Conservation (phyloP, 2,329 filamentous ascomycete genomes). For the Alternaria brassicae region DNA sequence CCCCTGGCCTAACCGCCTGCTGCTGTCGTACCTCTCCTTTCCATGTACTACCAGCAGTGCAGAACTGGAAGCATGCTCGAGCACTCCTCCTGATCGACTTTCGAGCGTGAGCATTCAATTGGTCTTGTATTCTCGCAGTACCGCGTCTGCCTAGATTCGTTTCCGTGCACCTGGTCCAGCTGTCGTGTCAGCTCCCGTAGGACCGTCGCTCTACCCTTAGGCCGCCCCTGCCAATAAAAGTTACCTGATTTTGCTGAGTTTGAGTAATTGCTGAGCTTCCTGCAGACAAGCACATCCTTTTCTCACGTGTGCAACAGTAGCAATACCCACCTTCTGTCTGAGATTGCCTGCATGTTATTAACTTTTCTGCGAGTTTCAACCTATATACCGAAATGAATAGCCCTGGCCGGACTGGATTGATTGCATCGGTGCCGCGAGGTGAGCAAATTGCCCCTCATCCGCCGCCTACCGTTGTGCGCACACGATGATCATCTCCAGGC, state of each 20-base stretch:
- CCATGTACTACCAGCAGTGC: conserved; percentile 10
- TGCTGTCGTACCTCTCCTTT: conserved; percentile 26
- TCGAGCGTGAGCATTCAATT: neutral
- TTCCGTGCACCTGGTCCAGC: conserved; percentile 19
- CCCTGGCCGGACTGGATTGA: neutral
- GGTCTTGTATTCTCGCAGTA: conserved; percentile 5
- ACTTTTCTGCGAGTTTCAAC: neutral
- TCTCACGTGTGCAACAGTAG: neutral
- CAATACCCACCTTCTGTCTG: neutral
- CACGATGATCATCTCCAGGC: conserved; percentile 22
- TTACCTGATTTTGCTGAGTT: neutral
- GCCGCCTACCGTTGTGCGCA: conserved; percentile 12
- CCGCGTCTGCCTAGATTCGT: conserved; percentile 1
- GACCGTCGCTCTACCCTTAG: conserved; percentile 12
- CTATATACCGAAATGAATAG: neutral
- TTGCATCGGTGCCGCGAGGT: conserved; percentile 4
- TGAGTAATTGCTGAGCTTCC: neutral
- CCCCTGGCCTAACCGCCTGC: conserved; percentile 31
- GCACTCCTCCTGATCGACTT: neutral
- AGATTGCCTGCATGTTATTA: neutral
- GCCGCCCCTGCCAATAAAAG: conserved; percentile 4
- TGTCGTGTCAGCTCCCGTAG: conserved; percentile 19
- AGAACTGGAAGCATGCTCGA: conserved; percentile 3
- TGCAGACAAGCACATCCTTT: neutral
- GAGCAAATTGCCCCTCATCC: conserved; percentile 10